Base-by-base conservation (phyloP, 768 basidiomycete species). In the Hemileccinum impolitum region DNA sequence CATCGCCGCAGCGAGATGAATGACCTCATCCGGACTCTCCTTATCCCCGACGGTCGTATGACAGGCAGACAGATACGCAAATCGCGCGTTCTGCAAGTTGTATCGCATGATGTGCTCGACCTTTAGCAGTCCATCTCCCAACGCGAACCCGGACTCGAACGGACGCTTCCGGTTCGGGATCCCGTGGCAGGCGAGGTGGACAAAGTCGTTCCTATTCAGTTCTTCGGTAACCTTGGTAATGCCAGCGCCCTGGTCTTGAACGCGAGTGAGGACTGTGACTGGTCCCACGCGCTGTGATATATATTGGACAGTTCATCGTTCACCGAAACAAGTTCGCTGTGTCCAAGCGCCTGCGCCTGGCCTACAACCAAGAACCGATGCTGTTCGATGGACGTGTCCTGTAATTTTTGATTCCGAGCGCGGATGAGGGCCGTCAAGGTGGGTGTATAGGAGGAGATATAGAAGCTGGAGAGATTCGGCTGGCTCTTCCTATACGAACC, bases 51-150 rank as follows among this genome's bases (percentile, higher is more conserved):
- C 50, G 3, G 63, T 54, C 13, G 64, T 59, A 47, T 62, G 57
- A 31, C 66, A 67, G 0, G 64, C 62, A 28, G 62, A 63, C 23
- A 67, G 35, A 21, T 59, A 59, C 18, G 57, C 39, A 34, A 59
- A 52, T 21, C 38, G 39, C 1, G 53, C 25, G 6, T 50, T 19
- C 2, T 28, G 28, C 13, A 63, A 39, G 6, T 47, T 18, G 17
- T 37, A 40, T 13, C 32, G 42, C 21, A 45, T 50, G 39, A 58
- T 50, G n/a, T 47, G 1, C 12, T 42, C 39, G 3, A 59, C 26
- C n/a, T 43, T 40, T 7, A 55, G 34, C 3, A 47, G 47, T 15
- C 23, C 34, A n/a, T 52, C 25, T 3, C 34, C 15, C 21, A 58
- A 26, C n/a, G 53, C 38, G 18, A 58, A 58, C 18, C n/a, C 39